phyloP scores from a whole-genome alignment of 208 protist genomes.

The Trypanosoma avium region DNA sequence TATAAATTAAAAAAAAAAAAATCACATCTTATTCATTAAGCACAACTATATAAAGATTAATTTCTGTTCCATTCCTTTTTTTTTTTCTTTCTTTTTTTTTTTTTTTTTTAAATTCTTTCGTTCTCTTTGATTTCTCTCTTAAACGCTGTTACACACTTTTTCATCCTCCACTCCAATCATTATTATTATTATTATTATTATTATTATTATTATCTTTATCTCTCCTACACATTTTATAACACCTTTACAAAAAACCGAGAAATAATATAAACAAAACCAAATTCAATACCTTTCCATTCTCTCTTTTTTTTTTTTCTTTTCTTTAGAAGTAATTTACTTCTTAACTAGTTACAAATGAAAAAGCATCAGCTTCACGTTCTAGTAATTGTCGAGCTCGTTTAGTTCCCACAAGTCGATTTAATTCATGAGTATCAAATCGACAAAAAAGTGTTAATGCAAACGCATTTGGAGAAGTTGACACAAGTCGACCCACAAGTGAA shows the following conservation, averaged over 20 bases:
- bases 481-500: conserved; percentile 87
- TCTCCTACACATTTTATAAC: too few relatives aligned
- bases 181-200: too few relatives aligned
- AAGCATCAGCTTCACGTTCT: conserved; percentile 67
- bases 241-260: too few relatives aligned
- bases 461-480: conserved; percentile 69
- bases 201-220: too few relatives aligned
- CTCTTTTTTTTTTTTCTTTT: conserved; percentile 1
- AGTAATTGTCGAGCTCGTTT: conserved; percentile 70
- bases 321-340: background rate
- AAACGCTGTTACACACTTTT: too few relatives aligned
- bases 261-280: background rate
- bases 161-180: too few relatives aligned
- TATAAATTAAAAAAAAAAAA: background rate
- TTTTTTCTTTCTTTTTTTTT: background rate
- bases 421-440: conserved; percentile 90
- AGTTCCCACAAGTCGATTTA: conserved; percentile 92
- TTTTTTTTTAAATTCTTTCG: too few relatives aligned
- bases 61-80: conserved; percentile 9
- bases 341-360: conserved; percentile 83
- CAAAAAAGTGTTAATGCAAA: conserved; percentile 90
- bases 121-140: too few relatives aligned
- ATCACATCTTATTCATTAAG: background rate
- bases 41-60: conserved; percentile 2
- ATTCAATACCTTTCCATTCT: conserved; percentile 8